phyloP scores from a whole-genome alignment of 805 yeast genomes.

The Pichia pseudocactophila region DNA sequence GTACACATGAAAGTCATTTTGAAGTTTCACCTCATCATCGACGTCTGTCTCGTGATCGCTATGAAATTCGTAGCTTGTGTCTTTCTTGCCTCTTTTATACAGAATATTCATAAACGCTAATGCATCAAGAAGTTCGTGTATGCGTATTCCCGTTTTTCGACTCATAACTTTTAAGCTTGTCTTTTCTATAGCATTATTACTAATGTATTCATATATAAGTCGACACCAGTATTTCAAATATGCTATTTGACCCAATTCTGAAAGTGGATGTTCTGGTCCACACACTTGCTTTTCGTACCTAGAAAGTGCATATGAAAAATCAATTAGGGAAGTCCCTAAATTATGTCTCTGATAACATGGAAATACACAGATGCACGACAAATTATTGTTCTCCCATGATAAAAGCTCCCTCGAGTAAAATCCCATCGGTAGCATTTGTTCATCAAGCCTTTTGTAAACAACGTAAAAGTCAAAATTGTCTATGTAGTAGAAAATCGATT shows the following conservation, averaged over 20 bases:
- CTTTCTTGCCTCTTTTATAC: constrained; percentile 21
- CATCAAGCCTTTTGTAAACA: constrained; percentile 43
- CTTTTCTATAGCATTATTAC: constrained; percentile 4
- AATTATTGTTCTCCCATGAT: constrained; percentile 72
- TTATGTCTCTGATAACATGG: constrained; percentile 84
- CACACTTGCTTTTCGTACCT: constrained; percentile 53
- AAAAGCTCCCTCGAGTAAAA: constrained; percentile 83
- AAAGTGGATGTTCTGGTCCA: constrained; percentile 89
- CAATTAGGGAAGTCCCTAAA: constrained; percentile 72
- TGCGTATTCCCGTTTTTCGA: constrained; percentile 51
- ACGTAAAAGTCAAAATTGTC: constrained; percentile 77
- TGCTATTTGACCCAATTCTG: constrained; percentile 68
- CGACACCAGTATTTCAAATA: constrained; percentile 73
- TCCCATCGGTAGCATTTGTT: constrained; percentile 59
- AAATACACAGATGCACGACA: constrained; percentile 84
- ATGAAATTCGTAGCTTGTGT: constrained; percentile 21
- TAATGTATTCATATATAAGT: constrained; percentile 27
- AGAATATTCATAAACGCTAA: constrained; percentile 47
- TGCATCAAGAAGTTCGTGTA: constrained; percentile 51
- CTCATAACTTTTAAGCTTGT: constrained; percentile 44
- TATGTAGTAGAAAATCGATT: constrained; percentile 74
- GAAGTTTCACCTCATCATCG: no score
- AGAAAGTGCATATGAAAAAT: constrained; percentile 75
- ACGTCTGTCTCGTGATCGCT: no score
- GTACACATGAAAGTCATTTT: no score